Percentiles rank a stretch among this genome's conserved stretches.
Evolutionary conservation across 768 basidiomycete species (phyloP).

Genomic region (Tremella mesenterica): DNA sequence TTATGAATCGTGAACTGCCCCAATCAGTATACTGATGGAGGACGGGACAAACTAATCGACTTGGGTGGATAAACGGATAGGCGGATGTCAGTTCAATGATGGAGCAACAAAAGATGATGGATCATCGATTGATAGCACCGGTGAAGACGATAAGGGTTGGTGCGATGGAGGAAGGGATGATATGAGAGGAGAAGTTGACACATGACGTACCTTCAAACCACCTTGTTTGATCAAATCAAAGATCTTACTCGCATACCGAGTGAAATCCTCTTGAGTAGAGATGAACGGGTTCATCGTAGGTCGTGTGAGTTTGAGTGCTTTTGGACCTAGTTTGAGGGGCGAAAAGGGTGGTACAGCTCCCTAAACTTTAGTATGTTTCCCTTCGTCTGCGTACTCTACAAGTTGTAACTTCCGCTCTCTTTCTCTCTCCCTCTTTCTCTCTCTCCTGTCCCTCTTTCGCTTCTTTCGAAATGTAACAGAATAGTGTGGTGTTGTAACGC

Average conservation of each 20-base stretch:
- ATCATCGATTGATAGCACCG: too few relatives aligned
- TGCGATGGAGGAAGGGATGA: too few relatives aligned
- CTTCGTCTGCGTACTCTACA: neutral
- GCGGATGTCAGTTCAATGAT: too few relatives aligned
- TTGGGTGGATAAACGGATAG: too few relatives aligned
- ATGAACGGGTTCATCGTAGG: constrained; percentile 63
- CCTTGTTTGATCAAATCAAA: constrained; percentile 58
- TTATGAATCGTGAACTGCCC: constrained; percentile 51
- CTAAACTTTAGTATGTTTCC: neutral
- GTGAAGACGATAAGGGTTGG: neutral
- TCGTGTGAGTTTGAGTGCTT: constrained; percentile 58
- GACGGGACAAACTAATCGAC: too few relatives aligned
- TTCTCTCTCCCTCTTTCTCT: too few relatives aligned
- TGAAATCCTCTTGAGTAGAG: constrained; percentile 63
- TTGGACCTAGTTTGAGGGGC: constrained; percentile 62
- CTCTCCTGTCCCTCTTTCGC: too few relatives aligned
- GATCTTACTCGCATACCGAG: constrained; percentile 58
- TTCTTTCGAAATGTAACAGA: too few relatives aligned
- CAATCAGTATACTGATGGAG: constrained; percentile 4
- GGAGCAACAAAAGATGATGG: too few relatives aligned
- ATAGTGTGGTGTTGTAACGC: too few relatives aligned
- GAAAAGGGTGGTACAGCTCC: constrained; percentile 61
- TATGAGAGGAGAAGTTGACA: neutral
- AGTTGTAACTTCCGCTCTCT: too few relatives aligned
- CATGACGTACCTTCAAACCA: constrained; percentile 52